Evolutionary conservation across 164 flowering plant genomes (phyloP), one percentile per base, ranked within the genome.

Genomic region (Nymphaea thermarum): DNA sequence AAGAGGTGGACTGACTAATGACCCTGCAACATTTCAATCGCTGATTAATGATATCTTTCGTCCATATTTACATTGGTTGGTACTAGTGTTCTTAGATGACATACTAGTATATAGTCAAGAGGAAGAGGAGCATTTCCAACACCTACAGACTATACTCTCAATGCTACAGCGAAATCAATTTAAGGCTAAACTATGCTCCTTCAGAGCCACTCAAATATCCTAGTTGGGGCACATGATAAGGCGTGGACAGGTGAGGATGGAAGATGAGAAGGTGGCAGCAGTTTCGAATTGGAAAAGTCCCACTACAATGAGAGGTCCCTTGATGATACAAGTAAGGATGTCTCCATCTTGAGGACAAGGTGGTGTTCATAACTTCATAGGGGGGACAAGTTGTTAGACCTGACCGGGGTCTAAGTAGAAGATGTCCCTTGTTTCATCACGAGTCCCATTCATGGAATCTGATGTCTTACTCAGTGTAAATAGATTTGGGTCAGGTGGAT

Each of bases 251-350:
- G 44, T 67, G 0, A 43, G 11, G 14, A 43, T 67, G 4, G 44
- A 59, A n/a, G 43, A 57, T 0, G 15, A 15, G 17, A 67, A 67
- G 18, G 57, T 55, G 8, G 59, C 51, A 1, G 62, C 7, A 18
- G 41, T 67, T 60, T 0, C 41, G 4, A 8, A 11, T 59, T 67
- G 69, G 69, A 60, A 43, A 5, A 51, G 53, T 25, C 69, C 69
- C 3, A 53, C 8, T 4, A 3, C 42, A 4, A 16, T 16, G 3
- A 67, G 57, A 15, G 62, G 43, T 12, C 7, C 36, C 36, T 25
- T 1, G 36, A 25, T 25, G 36, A 25, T 25, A 25, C 36, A 25
- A 25, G 36, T 25, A 25, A 25, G 36, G 36, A 25, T 25, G 36
- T 25, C 36, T 25, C 36, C 36, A 25, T 25, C 36, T 25, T 25